Conservation (phyloP, 306 rosid genomes). For the Rosa lucieae region DNA sequence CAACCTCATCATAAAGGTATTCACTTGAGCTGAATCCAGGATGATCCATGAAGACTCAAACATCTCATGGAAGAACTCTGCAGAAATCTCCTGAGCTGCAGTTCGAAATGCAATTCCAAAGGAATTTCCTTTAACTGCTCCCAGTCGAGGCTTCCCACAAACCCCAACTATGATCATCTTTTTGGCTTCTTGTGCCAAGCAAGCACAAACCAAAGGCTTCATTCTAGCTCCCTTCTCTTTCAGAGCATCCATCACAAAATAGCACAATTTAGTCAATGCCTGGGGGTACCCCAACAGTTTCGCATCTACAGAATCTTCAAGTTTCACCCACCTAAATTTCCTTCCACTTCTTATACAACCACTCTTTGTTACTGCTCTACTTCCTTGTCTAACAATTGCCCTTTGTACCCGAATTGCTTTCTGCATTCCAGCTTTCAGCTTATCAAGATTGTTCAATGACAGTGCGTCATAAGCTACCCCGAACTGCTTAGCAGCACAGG, state of each 20-base stretch:
- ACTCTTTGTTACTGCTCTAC: slow-evolving; percentile 70
- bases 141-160: slow-evolving; percentile 94
- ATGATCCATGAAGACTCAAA: slow-evolving; percentile 96
- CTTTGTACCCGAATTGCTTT: slow-evolving; percentile 83
- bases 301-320: slow-evolving; percentile 73
- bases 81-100: slow-evolving; percentile 75
- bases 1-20: slow-evolving; percentile 87
- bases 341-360: slow-evolving; percentile 90
- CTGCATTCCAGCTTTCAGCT: slow-evolving; percentile 83
- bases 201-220: slow-evolving; percentile 97
- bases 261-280: slow-evolving; percentile 87
- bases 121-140: slow-evolving; percentile 80
- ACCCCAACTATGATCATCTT: slow-evolving; percentile 85
- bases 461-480: slow-evolving; percentile 85
- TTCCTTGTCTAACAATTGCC: slow-evolving; percentile 89
- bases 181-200: slow-evolving; percentile 73
- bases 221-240: slow-evolving; percentile 89
- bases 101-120: slow-evolving; percentile 81
- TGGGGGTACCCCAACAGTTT: slow-evolving; percentile 84
- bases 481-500: slow-evolving; percentile 81
- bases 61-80: slow-evolving; percentile 83
- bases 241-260: slow-evolving; percentile 94
- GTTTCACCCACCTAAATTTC: slow-evolving; percentile 89
- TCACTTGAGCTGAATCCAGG: slow-evolving; percentile 63
- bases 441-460: slow-evolving; percentile 70